Base-by-base conservation (phyloP, 768 basidiomycete species). In the Clitopilus hobsonii region DNA sequence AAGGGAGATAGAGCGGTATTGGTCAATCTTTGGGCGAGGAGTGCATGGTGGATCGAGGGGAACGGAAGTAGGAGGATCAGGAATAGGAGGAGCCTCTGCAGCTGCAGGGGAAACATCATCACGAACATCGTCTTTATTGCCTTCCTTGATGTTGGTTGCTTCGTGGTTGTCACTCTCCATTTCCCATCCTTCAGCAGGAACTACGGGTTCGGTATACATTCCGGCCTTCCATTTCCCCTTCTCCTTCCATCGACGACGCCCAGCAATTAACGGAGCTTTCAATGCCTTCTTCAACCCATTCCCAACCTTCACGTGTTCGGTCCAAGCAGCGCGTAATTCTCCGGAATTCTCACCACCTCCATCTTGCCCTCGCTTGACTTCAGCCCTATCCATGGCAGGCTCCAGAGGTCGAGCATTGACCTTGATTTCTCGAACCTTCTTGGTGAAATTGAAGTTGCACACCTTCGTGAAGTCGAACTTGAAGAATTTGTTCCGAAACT, bases 401-500 rank as follows among this genome's bases (percentile, higher is more conserved):
- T n/a, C n/a, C n/a, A n/a, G n/a, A n/a, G n/a, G n/a, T n/a, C n/a
- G n/a, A n/a, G n/a, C n/a, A n/a, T n/a, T n/a, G n/a, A n/a, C n/a
- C n/a, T 36, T n/a, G 8, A 11, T 36, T n/a, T 3, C 32, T 4
- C n/a, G n/a, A 18, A 10, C 11, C 22, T 45, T 23, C 41, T 45
- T 45, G 41, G n/a, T n/a, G n/a, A n/a, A n/a, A n/a, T 10, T 20
- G 41, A 45, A 45, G 10, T 18, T 45, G 41, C 41, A 45, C 18
- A 5, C 22, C 41, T 45, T 45, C 41, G 41, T 18, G 22, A 45
- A 45, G 41, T 45, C 41, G n/a, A 45, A 45, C n/a, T 45, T 45
- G 41, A 45, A 45, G 41, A 45, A 45, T 20, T 45, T 45, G 41
- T n/a, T n/a, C n/a, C n/a, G n/a, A n/a, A n/a, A n/a, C n/a, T n/a